Conservation (phyloP, 2,329 filamentous ascomycete genomes). For the Cadophora sp. region DNA sequence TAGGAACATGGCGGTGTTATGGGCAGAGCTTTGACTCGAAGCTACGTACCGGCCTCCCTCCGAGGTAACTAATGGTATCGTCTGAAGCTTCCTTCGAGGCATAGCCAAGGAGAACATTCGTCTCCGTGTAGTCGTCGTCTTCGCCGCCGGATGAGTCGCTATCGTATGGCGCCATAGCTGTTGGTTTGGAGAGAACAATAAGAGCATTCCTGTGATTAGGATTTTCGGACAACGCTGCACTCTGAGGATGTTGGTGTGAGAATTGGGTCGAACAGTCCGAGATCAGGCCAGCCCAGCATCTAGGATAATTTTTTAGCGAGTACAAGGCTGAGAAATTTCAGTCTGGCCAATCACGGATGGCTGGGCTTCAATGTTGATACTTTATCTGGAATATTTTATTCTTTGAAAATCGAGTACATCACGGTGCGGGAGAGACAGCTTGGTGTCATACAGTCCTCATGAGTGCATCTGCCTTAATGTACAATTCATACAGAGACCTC, state of each 20-base stretch:
- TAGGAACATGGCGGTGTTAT: not conserved
- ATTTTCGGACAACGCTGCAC: not conserved
- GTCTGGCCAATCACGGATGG: constrained; percentile 15
- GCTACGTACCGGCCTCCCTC: constrained; percentile 79
- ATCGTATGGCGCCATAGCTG: constrained; percentile 76
- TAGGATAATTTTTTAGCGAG: constrained; percentile 27
- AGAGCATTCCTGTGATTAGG: not conserved
- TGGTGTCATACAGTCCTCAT: not conserved
- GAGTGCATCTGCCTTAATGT: constrained; percentile 4
- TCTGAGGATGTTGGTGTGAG: not conserved
- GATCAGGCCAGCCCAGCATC: too few relatives aligned
- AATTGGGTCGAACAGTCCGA: not conserved
- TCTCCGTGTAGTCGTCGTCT: constrained; percentile 74
- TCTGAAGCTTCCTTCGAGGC: constrained; percentile 75
- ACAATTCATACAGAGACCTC: constrained; percentile 10
- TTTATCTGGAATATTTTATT: not conserved
- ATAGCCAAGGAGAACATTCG: constrained; percentile 89
- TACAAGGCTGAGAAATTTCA: constrained; percentile 31
- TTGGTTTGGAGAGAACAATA: not conserved
- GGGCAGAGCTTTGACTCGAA: not conserved
- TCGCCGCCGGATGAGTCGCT: constrained; percentile 81
- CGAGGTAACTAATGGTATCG: constrained; percentile 86
- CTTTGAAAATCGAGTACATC: not conserved
- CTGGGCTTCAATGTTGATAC: not conserved
- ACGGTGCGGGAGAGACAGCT: too few relatives aligned